Evolutionary conservation across 495 filamentous ascomycete species (phyloP).

Genomic region (Chaetomium fimeti): DNA sequence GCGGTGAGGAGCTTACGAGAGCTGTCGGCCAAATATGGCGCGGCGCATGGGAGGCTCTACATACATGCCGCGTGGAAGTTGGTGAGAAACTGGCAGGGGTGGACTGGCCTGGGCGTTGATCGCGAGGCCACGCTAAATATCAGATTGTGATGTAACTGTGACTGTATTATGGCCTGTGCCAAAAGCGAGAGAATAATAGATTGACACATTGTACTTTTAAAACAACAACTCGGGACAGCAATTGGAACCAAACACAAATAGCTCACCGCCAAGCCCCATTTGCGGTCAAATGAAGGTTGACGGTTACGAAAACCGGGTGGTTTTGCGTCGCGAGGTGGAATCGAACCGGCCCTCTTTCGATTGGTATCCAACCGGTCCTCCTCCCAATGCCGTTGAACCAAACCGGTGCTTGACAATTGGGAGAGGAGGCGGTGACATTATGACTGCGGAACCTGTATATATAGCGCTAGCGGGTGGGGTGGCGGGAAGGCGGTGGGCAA

Average conservation of each 20-base stretch:
- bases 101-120: constrained; percentile 31
- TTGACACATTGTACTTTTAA: no score
- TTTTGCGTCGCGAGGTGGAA: not conserved
- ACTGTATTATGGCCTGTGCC: not conserved
- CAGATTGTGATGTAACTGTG: constrained; percentile 25
- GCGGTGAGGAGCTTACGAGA: constrained; percentile 34
- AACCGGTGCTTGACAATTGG: not conserved
- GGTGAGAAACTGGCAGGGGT: constrained; percentile 28
- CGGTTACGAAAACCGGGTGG: not conserved
- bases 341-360: not conserved
- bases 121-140: constrained; percentile 34
- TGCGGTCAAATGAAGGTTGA: no score
- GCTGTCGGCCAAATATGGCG: constrained; percentile 20
- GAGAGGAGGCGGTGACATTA: not conserved
- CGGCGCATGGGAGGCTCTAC: constrained; percentile 22
- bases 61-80: constrained; percentile 35
- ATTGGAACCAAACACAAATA: no score
- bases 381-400: not conserved
- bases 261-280: no score
- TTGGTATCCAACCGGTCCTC: not conserved
- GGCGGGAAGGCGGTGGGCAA: not conserved
- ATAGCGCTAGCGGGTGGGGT: not conserved
- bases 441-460: not conserved
- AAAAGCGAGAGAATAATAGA: not conserved
- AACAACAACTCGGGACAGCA: no score